Evolutionary conservation across 2,329 filamentous ascomycete genomes (phyloP), one percentile per base, ranked within the genome.

Genomic region (Escovopsis sp.): DNA sequence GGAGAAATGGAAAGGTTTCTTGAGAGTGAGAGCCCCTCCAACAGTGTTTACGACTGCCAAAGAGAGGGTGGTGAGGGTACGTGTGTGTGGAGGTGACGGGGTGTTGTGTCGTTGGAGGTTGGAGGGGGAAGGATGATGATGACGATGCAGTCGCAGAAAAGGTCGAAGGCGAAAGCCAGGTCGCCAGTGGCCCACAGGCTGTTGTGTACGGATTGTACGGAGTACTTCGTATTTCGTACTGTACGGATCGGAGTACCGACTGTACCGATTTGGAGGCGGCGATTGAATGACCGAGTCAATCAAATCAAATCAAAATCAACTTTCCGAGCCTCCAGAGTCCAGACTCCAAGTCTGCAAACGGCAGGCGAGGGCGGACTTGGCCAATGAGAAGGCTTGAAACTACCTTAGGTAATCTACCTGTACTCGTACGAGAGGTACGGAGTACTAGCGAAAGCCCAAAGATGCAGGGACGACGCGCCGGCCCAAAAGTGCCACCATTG

Each of bases 181-280:
- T 41, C 16, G 25, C 15, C 37, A 27, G 35, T 43, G 38, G 41
- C 34, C 43, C 42, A 33, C n/a, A n/a, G n/a, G n/a, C 25, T 27
- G 25, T 29, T 29, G 27, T 29, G 27, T 29, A 27, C 25, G 5
- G 6, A 6, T 27, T 27, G 8, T 29, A 29, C 27, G 27, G 7
- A 14, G 16, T 25, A 31, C n/a, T n/a, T n/a, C n/a, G n/a, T n/a
- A n/a, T n/a, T 6, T 49, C 45, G 48, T 49, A 50, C 45, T 52
- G 48, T 35, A 34, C 39, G 57, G 55, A 47, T 42, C 61, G 61
- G 61, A 63, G 57, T 43, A 64, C 60, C 48, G 43, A 56, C 62
- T 49, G 50, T 59, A 48, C 60, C 49, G 35, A 30, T 20, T 20
- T 20, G 20, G 20, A 6, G 20, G 4, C 20, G 20, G 4, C n/a